These are phyloP conservation scores for Saturnispora sanitii DNA, from an alignment of 805 yeast genomes.

Conservation along the genomic window DNA sequence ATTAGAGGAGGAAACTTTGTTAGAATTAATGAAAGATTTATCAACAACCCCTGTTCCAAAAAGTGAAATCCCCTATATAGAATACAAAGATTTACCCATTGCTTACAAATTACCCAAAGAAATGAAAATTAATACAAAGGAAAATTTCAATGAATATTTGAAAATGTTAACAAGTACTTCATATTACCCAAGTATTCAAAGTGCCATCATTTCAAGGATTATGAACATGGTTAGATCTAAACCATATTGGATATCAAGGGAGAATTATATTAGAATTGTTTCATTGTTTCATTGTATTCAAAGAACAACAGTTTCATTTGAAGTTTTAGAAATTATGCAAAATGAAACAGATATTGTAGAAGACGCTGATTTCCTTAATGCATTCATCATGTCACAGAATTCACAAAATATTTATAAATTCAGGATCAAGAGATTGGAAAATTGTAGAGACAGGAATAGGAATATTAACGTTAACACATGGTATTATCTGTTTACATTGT, in stretches of 20 bases:
- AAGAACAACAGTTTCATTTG: constrained; percentile 13
- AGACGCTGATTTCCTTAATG: constrained; percentile 24
- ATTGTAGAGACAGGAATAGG: constrained; percentile 9
- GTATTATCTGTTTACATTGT: constrained; percentile 20
- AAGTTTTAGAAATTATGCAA: constrained; percentile 18
- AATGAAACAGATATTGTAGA: constrained; percentile 13
- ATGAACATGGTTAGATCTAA: constrained; percentile 10
- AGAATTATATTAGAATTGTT: constrained; percentile 14
- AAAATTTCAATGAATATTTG: constrained; percentile 15
- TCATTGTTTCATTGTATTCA: constrained; percentile 16
- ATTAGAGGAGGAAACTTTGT: constrained; percentile 15
- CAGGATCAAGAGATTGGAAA: constrained; percentile 16
- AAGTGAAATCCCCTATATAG: constrained; percentile 15
- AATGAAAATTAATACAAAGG: constrained; percentile 10
- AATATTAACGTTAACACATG: constrained; percentile 22
- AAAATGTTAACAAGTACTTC: constrained; percentile 14
- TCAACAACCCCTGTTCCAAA: constrained; percentile 16
- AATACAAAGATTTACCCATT: constrained; percentile 16
- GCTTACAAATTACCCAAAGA: constrained; percentile 13
- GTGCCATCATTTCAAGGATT: constrained; percentile 13
- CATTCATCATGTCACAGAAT: constrained; percentile 15
- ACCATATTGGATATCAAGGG: constrained; percentile 16
- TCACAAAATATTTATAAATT: constrained; percentile 13
- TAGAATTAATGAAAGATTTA: constrained; percentile 18
- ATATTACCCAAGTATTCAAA: constrained; percentile 12